Evolutionary conservation across 805 yeast genomes (phyloP), one percentile per base, ranked within the genome.

Genomic region (Pichia paraexigua): DNA sequence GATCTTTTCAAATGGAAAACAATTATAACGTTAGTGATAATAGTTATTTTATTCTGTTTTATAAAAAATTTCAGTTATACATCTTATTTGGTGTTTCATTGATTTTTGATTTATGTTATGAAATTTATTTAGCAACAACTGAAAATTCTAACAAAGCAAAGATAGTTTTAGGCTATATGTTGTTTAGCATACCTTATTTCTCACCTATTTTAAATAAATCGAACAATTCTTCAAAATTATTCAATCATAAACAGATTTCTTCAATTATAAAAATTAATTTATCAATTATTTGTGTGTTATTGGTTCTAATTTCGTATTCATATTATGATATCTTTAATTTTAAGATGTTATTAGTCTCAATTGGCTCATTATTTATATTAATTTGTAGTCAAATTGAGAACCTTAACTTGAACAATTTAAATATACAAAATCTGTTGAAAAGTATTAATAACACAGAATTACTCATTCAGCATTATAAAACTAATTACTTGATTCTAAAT

Each of bases 371-470:
- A 40, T 5, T 60, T 20, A 59, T 67, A 5, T 50, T 66, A 21
- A 45, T 62, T 4, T 51, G 64, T 20, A 64, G 69, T 40, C 71
- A 67, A 51, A 47, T 64, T 40, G 68, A 67, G 41, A 55, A 56
- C 4, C 53, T 56, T 2, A 51, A 47, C 12, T 24, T 50, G 12
- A 54, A 39, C 37, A 45, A 46, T 12, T 25, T 50, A 12, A 56
- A 55, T 41, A 28, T 56, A 2, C 48, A 53, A 11, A 47, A 35
- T 18, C 39, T 50, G 3, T 9, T 53, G 15, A 48, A 50, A 51
- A 44, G 54, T 40, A 56, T 63, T 22, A 59, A 63, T 46, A 61
- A 62, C 50, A 60, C 61, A 44, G 43, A 58, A 1, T 21, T 59
- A 21, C 60, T 65, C 32, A 9, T 59, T 24, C 43, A 58, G 41